A percentile compares a stretch with the other conserved stretches of the same genome.
phyloP scores from a whole-genome alignment of 2,329 filamentous ascomycete genomes.

The Mollisia scopiformis region DNA sequence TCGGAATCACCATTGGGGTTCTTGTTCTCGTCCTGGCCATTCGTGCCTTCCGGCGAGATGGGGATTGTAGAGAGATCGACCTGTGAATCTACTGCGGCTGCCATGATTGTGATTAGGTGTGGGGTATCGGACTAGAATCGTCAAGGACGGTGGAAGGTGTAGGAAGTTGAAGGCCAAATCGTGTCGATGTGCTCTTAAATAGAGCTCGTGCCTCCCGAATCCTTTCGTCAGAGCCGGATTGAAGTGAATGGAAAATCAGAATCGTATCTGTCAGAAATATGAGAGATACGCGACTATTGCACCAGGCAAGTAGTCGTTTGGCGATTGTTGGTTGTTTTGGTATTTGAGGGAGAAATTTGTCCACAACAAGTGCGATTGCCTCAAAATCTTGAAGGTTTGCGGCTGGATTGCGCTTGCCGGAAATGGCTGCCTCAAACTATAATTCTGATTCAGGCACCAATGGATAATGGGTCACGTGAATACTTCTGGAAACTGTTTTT shows the following conservation, averaged over 20 bases:
- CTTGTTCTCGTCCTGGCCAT: constrained; percentile 48
- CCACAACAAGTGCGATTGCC: background rate
- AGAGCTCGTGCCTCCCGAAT: background rate
- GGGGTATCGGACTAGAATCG: background rate
- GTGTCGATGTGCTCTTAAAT: background rate
- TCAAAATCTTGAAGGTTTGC: background rate
- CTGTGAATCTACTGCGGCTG: constrained; percentile 42
- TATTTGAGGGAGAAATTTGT: background rate
- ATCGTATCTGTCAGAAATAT: background rate
- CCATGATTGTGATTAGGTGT: constrained; percentile 27
- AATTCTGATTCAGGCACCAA: background rate
- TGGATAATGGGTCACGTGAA: background rate
- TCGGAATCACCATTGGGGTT: constrained; percentile 46
- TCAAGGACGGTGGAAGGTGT: background rate
- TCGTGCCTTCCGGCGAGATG: constrained; percentile 66
- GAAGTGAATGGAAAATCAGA: constrained; percentile 8
- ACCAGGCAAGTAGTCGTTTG: constrained; percentile 31
- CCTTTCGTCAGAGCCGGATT: background rate
- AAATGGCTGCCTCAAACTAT: background rate
- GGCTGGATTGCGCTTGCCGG: background rate
- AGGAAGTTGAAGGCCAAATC: background rate
- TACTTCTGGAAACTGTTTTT: no score
- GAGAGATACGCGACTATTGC: constrained; percentile 29
- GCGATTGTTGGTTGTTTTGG: constrained; percentile 1
- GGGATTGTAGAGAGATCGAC: constrained; percentile 71